phyloP scores from a whole-genome alignment of 306 rosid species.

The Vachellia collinsii region DNA sequence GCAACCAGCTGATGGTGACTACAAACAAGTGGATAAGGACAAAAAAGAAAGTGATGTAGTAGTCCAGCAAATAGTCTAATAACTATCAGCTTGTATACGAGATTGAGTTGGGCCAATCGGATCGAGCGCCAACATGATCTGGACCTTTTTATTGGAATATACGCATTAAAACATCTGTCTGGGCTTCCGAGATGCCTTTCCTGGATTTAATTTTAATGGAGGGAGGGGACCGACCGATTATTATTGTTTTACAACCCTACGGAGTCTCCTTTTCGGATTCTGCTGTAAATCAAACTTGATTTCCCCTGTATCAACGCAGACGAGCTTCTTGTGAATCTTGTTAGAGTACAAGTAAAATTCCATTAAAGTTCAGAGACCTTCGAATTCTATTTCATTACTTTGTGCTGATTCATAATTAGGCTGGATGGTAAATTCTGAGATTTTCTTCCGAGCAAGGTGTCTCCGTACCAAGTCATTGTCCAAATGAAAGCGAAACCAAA shows the following conservation, averaged over 20 bases:
- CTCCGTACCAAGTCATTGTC: background rate
- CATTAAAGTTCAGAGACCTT: no score
- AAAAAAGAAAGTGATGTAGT: background rate
- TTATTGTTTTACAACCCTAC: background rate
- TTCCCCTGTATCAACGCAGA: background rate
- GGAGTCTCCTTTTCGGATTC: background rate
- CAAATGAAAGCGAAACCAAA: background rate
- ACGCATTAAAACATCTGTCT: background rate
- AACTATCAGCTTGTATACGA: background rate
- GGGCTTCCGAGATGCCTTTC: background rate
- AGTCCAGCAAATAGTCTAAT: background rate
- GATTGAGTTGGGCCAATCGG: background rate
- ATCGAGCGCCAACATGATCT: background rate
- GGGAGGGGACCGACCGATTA: background rate
- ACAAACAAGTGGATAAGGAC: background rate
- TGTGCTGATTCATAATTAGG: background rate
- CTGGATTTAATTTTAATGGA: background rate
- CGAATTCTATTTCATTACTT: background rate
- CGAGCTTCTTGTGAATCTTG: background rate
- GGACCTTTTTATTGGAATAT: background rate
- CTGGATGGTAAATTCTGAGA: background rate
- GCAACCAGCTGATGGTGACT: background rate
- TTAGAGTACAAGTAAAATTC: background rate
- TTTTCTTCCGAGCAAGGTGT: background rate
- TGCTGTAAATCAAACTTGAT: background rate